These are phyloP conservation scores for Pseudopyrenochaeta lycopersici DNA, from an alignment of 2,329 filamentous ascomycete species.

Conservation along the genomic window DNA sequence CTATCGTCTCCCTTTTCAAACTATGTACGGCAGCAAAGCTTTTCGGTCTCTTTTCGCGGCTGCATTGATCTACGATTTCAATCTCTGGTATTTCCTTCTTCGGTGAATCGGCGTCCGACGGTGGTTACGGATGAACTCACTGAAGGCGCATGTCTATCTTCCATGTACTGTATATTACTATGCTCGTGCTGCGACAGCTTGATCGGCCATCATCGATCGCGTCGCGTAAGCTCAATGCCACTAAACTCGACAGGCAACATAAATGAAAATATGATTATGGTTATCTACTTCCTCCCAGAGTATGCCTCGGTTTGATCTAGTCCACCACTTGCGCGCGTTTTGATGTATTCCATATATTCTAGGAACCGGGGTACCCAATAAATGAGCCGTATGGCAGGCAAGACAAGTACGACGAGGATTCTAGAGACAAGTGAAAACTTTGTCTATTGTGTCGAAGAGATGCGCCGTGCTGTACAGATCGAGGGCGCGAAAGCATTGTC, in stretches of 20 bases:
- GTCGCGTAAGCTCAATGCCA: constrained; percentile 34
- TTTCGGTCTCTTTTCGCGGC: constrained; percentile 31
- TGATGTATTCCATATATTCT: too few relatives aligned
- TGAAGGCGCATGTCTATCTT: constrained; percentile 30
- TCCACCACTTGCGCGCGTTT: too few relatives aligned
- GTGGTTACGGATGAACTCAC: constrained; percentile 41
- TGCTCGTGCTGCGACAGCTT: constrained; percentile 45
- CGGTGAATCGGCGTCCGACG: constrained; percentile 44
- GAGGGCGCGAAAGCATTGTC: too few relatives aligned
- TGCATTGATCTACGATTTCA: constrained; percentile 32
- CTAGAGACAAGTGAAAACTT: too few relatives aligned
- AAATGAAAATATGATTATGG: constrained; percentile 31
- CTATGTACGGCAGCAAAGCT: constrained; percentile 31
- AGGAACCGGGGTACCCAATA: too few relatives aligned
- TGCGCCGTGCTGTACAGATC: too few relatives aligned
- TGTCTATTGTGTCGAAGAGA: too few relatives aligned
- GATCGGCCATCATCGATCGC: constrained; percentile 45
- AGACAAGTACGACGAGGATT: too few relatives aligned
- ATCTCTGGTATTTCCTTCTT: constrained; percentile 36
- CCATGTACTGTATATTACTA: constrained; percentile 45
- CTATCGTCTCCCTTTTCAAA: constrained; percentile 21
- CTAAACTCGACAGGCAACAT: constrained; percentile 34
- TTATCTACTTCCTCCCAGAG: background rate
- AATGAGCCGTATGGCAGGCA: too few relatives aligned
- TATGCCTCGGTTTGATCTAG: background rate